Evolutionary conservation across 306 rosid species (phyloP).

Genomic region (Lotus japonicus): DNA sequence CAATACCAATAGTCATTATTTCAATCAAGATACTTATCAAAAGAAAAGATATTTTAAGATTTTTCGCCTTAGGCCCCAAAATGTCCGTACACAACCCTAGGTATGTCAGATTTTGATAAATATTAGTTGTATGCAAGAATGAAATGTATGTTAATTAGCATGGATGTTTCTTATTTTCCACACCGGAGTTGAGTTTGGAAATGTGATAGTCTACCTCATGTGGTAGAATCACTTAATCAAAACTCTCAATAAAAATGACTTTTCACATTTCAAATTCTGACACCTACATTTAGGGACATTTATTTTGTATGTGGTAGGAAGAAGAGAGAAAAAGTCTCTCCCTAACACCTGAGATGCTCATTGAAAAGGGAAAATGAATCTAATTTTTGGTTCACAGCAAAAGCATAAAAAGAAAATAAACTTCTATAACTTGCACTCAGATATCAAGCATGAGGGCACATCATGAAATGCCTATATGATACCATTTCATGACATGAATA

Average conservation of each 20-base stretch:
- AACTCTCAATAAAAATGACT: too few relatives aligned
- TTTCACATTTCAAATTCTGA: too few relatives aligned
- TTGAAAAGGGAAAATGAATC: background rate
- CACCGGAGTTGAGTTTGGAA: background rate
- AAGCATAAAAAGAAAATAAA: background rate
- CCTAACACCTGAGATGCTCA: background rate
- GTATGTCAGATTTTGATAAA: too few relatives aligned
- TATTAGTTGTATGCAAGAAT: background rate
- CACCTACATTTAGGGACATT: too few relatives aligned
- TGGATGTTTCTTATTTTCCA: background rate
- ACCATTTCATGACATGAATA: background rate
- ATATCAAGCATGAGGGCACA: background rate
- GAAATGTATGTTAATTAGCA: background rate
- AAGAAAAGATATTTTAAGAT: too few relatives aligned
- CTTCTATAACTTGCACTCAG: background rate
- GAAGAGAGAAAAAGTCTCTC: too few relatives aligned
- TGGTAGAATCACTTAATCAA: too few relatives aligned
- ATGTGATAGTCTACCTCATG: background rate
- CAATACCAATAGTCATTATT: too few relatives aligned
- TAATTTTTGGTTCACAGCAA: background rate
- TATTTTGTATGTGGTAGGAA: too few relatives aligned
- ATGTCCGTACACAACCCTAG: too few relatives aligned
- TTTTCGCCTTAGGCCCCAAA: too few relatives aligned
- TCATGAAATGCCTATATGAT: background rate
- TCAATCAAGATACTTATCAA: too few relatives aligned